These are phyloP conservation scores for Monosiga brevicollis DNA, from an alignment of 78 protist genomes.

Conservation along the genomic window DNA sequence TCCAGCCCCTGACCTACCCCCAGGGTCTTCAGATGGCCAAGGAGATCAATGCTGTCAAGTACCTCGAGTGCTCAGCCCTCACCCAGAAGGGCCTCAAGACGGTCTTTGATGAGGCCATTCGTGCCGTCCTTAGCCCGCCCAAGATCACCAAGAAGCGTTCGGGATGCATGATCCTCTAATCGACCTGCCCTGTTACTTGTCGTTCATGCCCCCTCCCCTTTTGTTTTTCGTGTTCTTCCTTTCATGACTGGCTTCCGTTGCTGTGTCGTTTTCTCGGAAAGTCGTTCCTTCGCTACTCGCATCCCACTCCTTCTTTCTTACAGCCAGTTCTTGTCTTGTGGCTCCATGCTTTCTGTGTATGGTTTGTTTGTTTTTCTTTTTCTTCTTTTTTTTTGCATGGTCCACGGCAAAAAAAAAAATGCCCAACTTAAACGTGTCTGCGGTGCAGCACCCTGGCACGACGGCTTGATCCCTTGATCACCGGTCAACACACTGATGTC, in stretches of 20 bases:
- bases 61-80: slow-evolving; percentile 86
- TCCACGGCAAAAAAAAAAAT: neutral
- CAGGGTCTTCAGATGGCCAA: slow-evolving; percentile 39
- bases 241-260: neutral
- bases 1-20: slow-evolving; percentile 17
- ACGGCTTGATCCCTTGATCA: too few relatives aligned
- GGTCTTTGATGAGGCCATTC: slow-evolving; percentile 88
- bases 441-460: too few relatives aligned
- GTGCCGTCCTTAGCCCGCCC: slow-evolving; percentile 49
- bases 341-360: neutral
- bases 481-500: too few relatives aligned
- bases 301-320: neutral
- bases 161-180: neutral
- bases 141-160: neutral
- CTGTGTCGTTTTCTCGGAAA: neutral
- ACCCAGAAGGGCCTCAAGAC: slow-evolving; percentile 70
- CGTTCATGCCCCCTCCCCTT: neutral
- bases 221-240: neutral
- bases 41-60: slow-evolving; percentile 61
- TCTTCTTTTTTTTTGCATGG: neutral
- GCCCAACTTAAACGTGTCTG: too few relatives aligned
- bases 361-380: neutral
- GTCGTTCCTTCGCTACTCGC: neutral
- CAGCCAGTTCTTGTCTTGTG: neutral
- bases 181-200: neutral